Conservation (phyloP, 2,329 filamentous ascomycete genomes). For the Elsinoe necatrix region DNA sequence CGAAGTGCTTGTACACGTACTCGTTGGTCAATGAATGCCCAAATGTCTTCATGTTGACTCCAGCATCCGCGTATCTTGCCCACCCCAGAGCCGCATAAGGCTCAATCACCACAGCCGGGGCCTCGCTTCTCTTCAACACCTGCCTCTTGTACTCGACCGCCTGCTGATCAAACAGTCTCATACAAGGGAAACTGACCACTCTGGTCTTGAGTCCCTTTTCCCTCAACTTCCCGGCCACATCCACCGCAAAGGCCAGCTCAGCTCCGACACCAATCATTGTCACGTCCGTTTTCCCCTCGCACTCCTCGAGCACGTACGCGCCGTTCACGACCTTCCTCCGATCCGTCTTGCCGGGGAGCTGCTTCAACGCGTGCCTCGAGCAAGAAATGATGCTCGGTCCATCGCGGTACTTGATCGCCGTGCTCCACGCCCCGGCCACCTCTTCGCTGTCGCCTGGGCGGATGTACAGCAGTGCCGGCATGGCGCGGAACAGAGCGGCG, state of each 20-base stretch:
- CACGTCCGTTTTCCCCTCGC: slow-evolving; percentile 29
- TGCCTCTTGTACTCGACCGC: slow-evolving; percentile 38
- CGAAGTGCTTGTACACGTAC: slow-evolving; percentile 49
- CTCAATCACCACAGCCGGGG: slow-evolving; percentile 51
- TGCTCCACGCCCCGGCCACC: slow-evolving; percentile 36
- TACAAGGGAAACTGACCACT: slow-evolving; percentile 44
- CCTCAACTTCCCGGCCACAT: slow-evolving; percentile 33
- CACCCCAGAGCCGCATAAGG: slow-evolving; percentile 51
- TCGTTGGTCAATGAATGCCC: slow-evolving; percentile 49
- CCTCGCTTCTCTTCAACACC: slow-evolving; percentile 36
- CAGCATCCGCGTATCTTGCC: slow-evolving; percentile 54
- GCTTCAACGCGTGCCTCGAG: slow-evolving; percentile 35
- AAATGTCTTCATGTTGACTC: slow-evolving; percentile 46
- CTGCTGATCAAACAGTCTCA: slow-evolving; percentile 43
- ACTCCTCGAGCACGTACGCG: slow-evolving; percentile 36
- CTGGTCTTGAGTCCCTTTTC: slow-evolving; percentile 35
- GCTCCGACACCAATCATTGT: slow-evolving; percentile 46
- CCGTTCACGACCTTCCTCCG: slow-evolving; percentile 34
- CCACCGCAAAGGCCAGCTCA: slow-evolving; percentile 41
- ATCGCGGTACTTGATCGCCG: slow-evolving; percentile 33
- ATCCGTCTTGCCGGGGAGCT: slow-evolving; percentile 29
- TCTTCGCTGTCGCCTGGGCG: slow-evolving; percentile 31
- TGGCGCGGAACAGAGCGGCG: slow-evolving; percentile 30
- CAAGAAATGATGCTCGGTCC: slow-evolving; percentile 39
- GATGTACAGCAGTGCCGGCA: slow-evolving; percentile 34